Base-by-base conservation (phyloP, 1,284 basidiomycete genomes). In the Naganishia liquefaciens region DNA sequence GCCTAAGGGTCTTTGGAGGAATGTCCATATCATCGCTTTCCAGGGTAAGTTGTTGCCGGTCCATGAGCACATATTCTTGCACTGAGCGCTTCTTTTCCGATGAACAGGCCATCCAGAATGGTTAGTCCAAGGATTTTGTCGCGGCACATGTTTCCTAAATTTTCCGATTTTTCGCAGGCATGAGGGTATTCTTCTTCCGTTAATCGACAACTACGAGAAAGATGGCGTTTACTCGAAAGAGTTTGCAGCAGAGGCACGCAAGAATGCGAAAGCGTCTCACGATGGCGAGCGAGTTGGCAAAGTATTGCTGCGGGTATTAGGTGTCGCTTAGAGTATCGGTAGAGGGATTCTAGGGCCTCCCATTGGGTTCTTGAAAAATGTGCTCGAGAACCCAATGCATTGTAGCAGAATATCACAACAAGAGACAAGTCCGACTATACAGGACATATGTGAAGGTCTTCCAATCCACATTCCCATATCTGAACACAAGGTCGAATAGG, bases 1-100 rank as follows among this genome's bases (percentile, higher is more conserved):
- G 33, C 71, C 71, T 4, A 47, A 57, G 7, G 66, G 68, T 21
- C 70, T 69, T 4, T 72, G 70, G 66, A 65, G 40, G n/a, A 50
- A 60, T 39, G 64, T 71, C 2, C 70, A 72, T 42, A 69, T 72
- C 49, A 63, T 72, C 19, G 69, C 68, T 37, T 68, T 68, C 40
- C 71, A 72, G 44, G 71, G 71, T 67, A 5, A 54, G 63, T 63
- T 7, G 2, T 11, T 21, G 40, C 43, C 10, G 5, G 15, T 5
- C 30, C 53, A 25, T 4, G 1, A n/a, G n/a, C n/a, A n/a, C n/a
- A 21, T 43, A 33, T 30, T 9, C n/a, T 3, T 40, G 46, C 30
- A 23, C 17, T 17, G 21, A 19, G 11, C 5, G 33, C 6, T 33
- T 33, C 33, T 33, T 15, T 52, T 53, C 25, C 44, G 17, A 17